Base-by-base conservation (phyloP, 768 basidiomycete genomes). In the Hygrophoropsis aurantiaca region DNA sequence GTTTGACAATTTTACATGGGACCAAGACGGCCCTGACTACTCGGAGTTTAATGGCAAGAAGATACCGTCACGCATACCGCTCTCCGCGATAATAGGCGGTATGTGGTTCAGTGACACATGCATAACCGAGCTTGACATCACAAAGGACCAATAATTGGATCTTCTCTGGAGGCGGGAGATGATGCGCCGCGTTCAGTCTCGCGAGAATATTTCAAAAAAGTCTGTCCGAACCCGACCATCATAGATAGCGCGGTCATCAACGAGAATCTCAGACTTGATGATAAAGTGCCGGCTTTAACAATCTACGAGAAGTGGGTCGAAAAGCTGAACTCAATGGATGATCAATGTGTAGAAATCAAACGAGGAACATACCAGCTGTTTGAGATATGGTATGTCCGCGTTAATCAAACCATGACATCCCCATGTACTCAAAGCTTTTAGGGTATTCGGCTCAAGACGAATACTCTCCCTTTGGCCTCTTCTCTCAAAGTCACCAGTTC, bases 1-100 rank as follows among this genome's bases (percentile, higher is more conserved):
- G 8, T 82, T 80, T 54, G 71, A 82, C 45, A 77, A 84, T 41
- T 82, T 79, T 52, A 78, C 79, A 0, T 84, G 81, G 82, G 61
- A 70, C 2, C 62, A 60, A 4, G 65, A 72, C 10, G 64, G 66
- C 0, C 62, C 64, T 8, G 72, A 75, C 7, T 79, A 77, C 40
- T 66, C 71, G 1, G 62, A 66, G 1, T 84, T 57, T 58, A 74
- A 78, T 44, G 77, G 74, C n/a, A 75, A 72, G 35, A 51, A 62
- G 4, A 78, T 80, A 47, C 78, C 81, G 24, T 71, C 78, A 1
- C 73, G 72, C 0, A 75, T 82, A 33, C 83, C 83, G 3, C 56
- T 83, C 11, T 76, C 79, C 0, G 74, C 75, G 0, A 61, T 82
- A 49, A 60, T 84, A 13, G 63, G 73, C 49, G 82, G 81, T 78